Base-by-base conservation (phyloP, 2,329 filamentous ascomycete species). In the Xylaria sp. region DNA sequence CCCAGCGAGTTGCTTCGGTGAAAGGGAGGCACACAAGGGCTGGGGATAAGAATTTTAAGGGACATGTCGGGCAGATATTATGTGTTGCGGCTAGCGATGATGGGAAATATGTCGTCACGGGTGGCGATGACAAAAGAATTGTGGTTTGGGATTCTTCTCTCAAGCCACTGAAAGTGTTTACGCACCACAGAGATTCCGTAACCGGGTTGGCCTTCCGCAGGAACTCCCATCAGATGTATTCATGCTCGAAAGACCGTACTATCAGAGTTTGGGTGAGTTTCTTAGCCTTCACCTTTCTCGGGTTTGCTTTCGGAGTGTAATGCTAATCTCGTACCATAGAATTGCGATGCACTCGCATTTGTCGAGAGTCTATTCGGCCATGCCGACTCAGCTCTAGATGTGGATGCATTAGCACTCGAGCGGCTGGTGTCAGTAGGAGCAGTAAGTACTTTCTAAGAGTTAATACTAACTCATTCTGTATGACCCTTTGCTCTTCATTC, bases 361-460 rank as follows among this genome's bases (percentile, higher is more conserved):
- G 66, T 77, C 29, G 96, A 99, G 81, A 98, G 95, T 0, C 85
- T 99, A 0, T 98, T 98, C 78, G 96, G 96, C 53, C 96, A 99
- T 81, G 95, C 98, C 78, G 95, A 98, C 78, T 87, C 93, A 72
- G 92, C 98, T 5, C 86, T 95, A 44, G 93, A 94, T 76, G 88
- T 99, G 63, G 92, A 93, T 71, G 91, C 93, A 25, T 86, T 97
- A 70, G 90, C 91, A 1, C 90, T 94, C 74, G 96, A 98, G 80
- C 91, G 93, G 58, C 98, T 96, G 78, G 87, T 98, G 68, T 96
- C 91, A 70, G 96, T 97, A 21, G 96, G 96, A 64, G 92, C 93
- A 29, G 69, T 70, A 66, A 70, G 69, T 44, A 37, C n/a, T 12
- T 16, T 60, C 12, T 9, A 5, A 9, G 42, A 42, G 42, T 50